A percentile compares a stretch with the other conserved stretches of the same genome.
Evolutionary conservation across 2,329 filamentous ascomycete genomes (phyloP).

Genomic region (Zarea fungicola): DNA sequence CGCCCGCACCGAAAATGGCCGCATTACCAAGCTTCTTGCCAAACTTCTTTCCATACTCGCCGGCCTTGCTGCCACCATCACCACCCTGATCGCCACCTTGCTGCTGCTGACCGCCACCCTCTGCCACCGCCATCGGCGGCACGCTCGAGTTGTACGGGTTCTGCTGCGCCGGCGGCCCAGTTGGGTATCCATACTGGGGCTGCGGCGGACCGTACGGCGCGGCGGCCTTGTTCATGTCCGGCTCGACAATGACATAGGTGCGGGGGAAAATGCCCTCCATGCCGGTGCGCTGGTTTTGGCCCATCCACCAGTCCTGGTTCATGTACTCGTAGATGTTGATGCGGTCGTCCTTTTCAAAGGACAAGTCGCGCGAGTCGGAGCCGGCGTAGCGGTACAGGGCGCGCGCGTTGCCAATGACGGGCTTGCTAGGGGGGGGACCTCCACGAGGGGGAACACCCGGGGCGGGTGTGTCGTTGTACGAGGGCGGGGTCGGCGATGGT

Average conservation of each 20-base stretch:
- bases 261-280: conserved; percentile 92
- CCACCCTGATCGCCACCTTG: conserved; percentile 26
- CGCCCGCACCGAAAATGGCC: conserved; percentile 89
- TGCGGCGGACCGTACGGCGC: conserved; percentile 28
- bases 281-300: conserved; percentile 75
- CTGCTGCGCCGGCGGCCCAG: conserved; percentile 42
- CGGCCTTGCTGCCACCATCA: conserved; percentile 52
- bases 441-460: conserved; percentile 36
- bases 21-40: conserved; percentile 81
- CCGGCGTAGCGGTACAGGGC: conserved; percentile 82
- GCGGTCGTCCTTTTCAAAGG: conserved; percentile 73
- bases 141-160: conserved; percentile 65
- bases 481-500: conserved; percentile 40
- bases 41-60: conserved; percentile 84
- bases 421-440: conserved; percentile 32
- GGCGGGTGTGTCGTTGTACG: conserved; percentile 45
- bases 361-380: conserved; percentile 74
- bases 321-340: conserved; percentile 84
- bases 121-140: conserved; percentile 68
- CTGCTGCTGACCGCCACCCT: conserved; percentile 35
- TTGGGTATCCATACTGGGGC: conserved; percentile 35
- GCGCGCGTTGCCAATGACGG: conserved; percentile 65
- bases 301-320: conserved; percentile 97
- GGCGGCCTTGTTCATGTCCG: conserved; percentile 48
- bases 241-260: conserved; percentile 74